phyloP scores from a whole-genome alignment of 768 basidiomycete genomes.

The Lentinula boryana region DNA sequence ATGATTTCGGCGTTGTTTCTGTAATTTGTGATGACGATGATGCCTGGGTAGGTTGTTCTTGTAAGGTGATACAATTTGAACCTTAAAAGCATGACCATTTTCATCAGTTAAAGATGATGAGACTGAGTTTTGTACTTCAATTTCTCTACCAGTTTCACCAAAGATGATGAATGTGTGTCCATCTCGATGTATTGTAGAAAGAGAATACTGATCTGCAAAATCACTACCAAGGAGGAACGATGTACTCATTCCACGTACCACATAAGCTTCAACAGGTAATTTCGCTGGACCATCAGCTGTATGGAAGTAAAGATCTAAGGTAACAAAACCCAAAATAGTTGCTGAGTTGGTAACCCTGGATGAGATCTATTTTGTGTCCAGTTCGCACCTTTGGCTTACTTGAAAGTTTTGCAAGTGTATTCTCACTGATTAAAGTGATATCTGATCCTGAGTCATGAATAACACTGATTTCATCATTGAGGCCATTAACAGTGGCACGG shows the following conservation, averaged over 20 bases:
- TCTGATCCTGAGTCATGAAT: constrained; percentile 5
- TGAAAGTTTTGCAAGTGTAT: not conserved
- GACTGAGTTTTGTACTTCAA: not conserved
- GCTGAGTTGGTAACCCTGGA: not conserved
- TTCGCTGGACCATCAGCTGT: not conserved
- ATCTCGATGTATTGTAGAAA: not conserved
- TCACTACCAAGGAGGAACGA: not conserved
- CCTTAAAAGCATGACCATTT: not conserved
- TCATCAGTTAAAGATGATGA: not conserved
- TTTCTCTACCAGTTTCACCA: not conserved
- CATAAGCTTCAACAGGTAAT: not conserved
- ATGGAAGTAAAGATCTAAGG: not conserved
- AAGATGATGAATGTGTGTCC: not conserved
- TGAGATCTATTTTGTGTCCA: too few species aligned
- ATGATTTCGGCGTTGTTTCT: not conserved
- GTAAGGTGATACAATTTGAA: not conserved
- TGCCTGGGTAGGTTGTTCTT: not conserved
- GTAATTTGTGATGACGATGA: not conserved
- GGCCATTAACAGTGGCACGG: not conserved
- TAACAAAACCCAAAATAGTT: not conserved
- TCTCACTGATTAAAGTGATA: not conserved
- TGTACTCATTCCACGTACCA: not conserved
- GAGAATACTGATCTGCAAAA: not conserved
- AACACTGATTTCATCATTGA: not conserved
- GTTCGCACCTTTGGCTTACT: too few species aligned